Conservation (phyloP, 371 early-diverging fungal species). For the Enteropsectra breve region DNA sequence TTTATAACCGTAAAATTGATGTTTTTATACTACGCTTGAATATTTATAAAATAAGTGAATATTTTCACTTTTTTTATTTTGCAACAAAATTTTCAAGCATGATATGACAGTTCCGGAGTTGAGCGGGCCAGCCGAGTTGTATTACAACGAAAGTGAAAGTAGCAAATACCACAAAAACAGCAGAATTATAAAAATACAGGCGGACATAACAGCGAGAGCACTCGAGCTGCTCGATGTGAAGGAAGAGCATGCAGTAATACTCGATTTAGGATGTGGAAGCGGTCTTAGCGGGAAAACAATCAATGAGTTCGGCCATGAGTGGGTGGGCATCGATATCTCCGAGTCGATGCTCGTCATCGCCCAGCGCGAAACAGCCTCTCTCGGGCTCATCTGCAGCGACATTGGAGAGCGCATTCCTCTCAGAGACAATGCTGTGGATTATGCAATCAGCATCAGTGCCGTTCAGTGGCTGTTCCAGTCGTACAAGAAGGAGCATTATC, state of each 20-base stretch:
- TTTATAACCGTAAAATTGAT: too few species aligned
- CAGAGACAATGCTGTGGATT: slow-evolving; percentile 89
- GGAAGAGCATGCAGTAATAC: slow-evolving; percentile 59
- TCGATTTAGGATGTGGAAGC: slow-evolving; percentile 93
- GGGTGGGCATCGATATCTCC: slow-evolving; percentile 91
- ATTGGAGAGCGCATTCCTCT: slow-evolving; percentile 85
- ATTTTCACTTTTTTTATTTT: too few species aligned
- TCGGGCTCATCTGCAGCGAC: slow-evolving; percentile 65
- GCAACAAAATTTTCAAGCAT: too few species aligned
- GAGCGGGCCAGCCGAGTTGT: slow-evolving; percentile 48
- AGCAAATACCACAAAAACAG: slow-evolving; percentile 55
- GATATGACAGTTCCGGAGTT: slow-evolving; percentile 47
- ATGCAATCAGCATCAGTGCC: slow-evolving; percentile 88
- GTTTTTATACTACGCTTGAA: too few species aligned
- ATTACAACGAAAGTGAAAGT: slow-evolving; percentile 52
- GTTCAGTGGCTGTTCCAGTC: slow-evolving; percentile 97
- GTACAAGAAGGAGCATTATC: slow-evolving; percentile 71
- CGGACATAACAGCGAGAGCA: slow-evolving; percentile 51
- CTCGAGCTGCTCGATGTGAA: slow-evolving; percentile 51
- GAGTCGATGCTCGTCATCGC: slow-evolving; percentile 69
- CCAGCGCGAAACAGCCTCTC: slow-evolving; percentile 23
- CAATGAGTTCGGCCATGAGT: slow-evolving; percentile 76
- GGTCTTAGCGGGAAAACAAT: slow-evolving; percentile 84
- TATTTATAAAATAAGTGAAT: too few species aligned
- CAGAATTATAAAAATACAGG: slow-evolving; percentile 54